Percentiles rank a stretch among this genome's conserved stretches.
phyloP scores from a whole-genome alignment of 192 early-diverging fungal species.

The Podila clonocystis region DNA sequence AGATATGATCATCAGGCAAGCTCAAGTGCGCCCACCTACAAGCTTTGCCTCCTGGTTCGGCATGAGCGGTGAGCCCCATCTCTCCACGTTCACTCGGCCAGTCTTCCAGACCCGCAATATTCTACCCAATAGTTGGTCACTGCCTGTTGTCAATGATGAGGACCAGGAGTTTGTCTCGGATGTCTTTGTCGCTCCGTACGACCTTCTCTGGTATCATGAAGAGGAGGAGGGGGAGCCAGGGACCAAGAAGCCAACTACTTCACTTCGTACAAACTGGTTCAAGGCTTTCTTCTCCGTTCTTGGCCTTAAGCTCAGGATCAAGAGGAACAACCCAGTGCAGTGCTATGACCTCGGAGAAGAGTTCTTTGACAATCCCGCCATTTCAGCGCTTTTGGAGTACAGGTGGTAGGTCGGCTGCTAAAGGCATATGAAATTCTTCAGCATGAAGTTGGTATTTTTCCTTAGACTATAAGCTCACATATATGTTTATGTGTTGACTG shows the following conservation, averaged over 20 bases:
- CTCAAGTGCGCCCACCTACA: not conserved
- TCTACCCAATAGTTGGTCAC: not conserved
- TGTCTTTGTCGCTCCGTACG: not conserved
- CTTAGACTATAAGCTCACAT: too few relatives aligned
- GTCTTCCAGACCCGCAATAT: slow-evolving; percentile 7
- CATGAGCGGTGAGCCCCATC: not conserved
- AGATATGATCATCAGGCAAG: not conserved
- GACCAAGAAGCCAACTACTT: too few relatives aligned
- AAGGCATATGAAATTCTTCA: too few relatives aligned
- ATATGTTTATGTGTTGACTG: not conserved
- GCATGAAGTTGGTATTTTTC: too few relatives aligned
- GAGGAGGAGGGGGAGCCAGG: too few relatives aligned
- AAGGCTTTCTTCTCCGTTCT: not conserved
- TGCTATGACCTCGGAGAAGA: slow-evolving; percentile 7
- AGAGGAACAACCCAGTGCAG: not conserved
- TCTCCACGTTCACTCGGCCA: not conserved
- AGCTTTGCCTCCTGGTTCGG: not conserved
- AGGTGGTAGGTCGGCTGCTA: too few relatives aligned
- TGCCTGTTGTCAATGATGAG: not conserved
- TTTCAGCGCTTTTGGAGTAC: slow-evolving; percentile 22
- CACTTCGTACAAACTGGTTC: slow-evolving; percentile 13
- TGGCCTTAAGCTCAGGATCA: not conserved
- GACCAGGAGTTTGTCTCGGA: not conserved
- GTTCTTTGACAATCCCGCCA: slow-evolving; percentile 26
- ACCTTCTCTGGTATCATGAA: not conserved